Evolutionary conservation across 768 basidiomycete genomes (phyloP).

Genomic region (Scleroderma citrinum): DNA sequence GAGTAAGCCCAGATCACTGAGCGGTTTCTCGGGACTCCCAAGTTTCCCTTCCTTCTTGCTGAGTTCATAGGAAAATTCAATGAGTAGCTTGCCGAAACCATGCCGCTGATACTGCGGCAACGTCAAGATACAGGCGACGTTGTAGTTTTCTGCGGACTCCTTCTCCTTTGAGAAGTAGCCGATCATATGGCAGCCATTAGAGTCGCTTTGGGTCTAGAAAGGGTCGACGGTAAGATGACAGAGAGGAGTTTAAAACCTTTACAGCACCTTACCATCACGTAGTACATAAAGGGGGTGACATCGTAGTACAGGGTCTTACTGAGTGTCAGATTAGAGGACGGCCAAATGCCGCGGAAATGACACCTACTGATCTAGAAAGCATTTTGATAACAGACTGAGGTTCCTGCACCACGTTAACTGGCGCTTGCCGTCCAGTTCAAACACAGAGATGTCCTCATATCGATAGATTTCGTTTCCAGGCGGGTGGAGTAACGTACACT

Average conservation of each 20-base stretch:
- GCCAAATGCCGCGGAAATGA: conserved; percentile 9
- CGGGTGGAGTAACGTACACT: conserved; percentile 89
- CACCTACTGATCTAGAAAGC: conserved; percentile 94
- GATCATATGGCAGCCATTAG: conserved; percentile 86
- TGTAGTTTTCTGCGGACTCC: conserved; percentile 96
- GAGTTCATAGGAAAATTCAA: conserved; percentile 97
- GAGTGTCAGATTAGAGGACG: conserved; percentile 17
- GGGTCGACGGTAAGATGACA: conserved; percentile 10
- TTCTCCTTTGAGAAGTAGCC: conserved; percentile 99
- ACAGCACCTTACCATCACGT: conserved; percentile 76
- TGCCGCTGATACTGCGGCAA: conserved; percentile 96
- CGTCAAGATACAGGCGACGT: conserved; percentile 98
- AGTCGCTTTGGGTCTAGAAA: conserved; percentile 72
- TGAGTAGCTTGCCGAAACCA: conserved; percentile 91
- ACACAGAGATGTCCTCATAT: conserved; percentile 94
- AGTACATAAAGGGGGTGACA: conserved; percentile 99
- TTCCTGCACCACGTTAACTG: conserved; percentile 97
- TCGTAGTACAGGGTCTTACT: conserved; percentile 99
- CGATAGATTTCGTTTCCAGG: conserved; percentile 99
- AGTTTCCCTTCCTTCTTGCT: conserved; percentile 95
- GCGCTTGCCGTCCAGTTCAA: conserved; percentile 95
- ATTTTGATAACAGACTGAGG: conserved; percentile 92
- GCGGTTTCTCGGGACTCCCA: conserved; percentile 96
- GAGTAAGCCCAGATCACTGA: conserved; percentile 89
- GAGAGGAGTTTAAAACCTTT: conserved; percentile 3